Base-by-base conservation (phyloP, 1,139 yeast genomes). In the Debaryomyces nepalensis region DNA sequence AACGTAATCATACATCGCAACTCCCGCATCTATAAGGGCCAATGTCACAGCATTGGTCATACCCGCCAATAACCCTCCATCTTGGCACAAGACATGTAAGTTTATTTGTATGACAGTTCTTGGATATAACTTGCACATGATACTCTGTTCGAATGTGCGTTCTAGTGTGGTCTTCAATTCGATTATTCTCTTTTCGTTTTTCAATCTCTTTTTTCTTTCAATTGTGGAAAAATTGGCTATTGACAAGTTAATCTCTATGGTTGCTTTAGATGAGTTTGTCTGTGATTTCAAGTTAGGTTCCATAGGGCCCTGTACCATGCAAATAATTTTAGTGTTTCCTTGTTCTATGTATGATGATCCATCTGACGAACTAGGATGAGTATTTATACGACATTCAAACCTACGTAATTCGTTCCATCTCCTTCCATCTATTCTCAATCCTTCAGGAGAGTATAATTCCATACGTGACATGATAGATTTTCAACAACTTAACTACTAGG, bases 11-110 rank as follows among this genome's bases (percentile, higher is more conserved):
- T 86, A 86, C 88, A 93, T 85, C 12, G 97, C 87, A 33, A 93
- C 84, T 35, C 99, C 99, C 1, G 98, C 97, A 65, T 95, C 98
- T 35, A 93, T 82, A 39, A 93, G 71, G 0, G 97, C 98, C 52
- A 93, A 68, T 1, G 97, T 88, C 39, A 87, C 79, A n/a, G 97
- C 89, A 59, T 95, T 93, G 38, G 89, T 75, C 55, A 95, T 80
- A 1, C 87, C 77, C 0, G 96, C 81, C 51, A 93, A 66, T 37
- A 91, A 61, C 0, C 97, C 96, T 26, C 99, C 99, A 59, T 95
- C 99, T 55, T 89, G 89, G 7, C 93, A 84, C 45, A 93, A 70
- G 0, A 93, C 90, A 52, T 87, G 88, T 12, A 91, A 68, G 41
- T 79, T 79, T 10, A 91, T 76, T 41, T 79, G 81, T 26, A 95